Evolutionary conservation across 148 eudicot genomes (phyloP).

Genomic region (Mesembryanthemum crystallinum): DNA sequence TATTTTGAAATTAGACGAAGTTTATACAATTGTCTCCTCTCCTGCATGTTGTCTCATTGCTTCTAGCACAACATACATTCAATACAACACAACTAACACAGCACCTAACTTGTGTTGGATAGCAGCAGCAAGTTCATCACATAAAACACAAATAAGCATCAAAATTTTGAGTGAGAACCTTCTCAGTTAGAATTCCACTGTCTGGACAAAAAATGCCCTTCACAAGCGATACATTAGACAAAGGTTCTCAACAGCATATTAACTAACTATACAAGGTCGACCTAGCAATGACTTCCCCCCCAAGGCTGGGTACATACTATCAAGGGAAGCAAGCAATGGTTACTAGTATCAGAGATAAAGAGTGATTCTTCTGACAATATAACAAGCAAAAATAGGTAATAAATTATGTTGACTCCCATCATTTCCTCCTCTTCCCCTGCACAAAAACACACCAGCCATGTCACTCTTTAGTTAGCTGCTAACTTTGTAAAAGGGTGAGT

Average conservation of each 20-base stretch:
- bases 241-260: background rate
- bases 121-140: too few relatives aligned
- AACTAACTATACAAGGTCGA: background rate
- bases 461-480: background rate
- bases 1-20: too few relatives aligned
- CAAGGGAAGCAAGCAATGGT: background rate
- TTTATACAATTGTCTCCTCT: too few relatives aligned
- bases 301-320: background rate
- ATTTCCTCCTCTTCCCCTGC: conserved; percentile 64
- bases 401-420: conserved; percentile 5
- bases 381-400: conserved; percentile 3
- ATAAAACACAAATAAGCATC: too few relatives aligned
- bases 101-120: too few relatives aligned
- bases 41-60: too few relatives aligned
- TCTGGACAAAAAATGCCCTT: background rate
- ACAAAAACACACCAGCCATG: background rate
- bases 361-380: background rate
- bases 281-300: background rate
- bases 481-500: background rate
- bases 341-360: conserved; percentile 8
- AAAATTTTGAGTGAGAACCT: too few relatives aligned
- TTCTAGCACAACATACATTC: too few relatives aligned
- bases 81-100: too few relatives aligned
- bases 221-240: background rate
- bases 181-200: background rate